Conservation (phyloP, 2,329 filamentous ascomycete genomes). For the Monilinia laxa region DNA sequence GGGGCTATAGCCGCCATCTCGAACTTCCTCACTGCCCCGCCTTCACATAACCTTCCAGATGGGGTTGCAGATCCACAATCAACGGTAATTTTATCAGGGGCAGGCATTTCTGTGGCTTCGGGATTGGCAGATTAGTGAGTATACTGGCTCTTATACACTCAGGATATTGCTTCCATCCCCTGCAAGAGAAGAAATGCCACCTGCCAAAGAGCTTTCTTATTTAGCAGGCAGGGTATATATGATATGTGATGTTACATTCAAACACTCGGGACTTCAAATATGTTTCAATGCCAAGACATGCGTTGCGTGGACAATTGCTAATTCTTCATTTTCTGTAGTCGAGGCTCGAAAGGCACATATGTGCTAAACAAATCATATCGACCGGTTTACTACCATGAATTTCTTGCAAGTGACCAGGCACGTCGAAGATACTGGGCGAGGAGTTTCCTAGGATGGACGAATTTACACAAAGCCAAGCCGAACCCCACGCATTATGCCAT, state of each 20-base stretch:
- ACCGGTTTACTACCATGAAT: slow-evolving; percentile 93
- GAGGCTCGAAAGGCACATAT: slow-evolving; percentile 83
- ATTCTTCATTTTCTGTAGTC: slow-evolving; percentile 11
- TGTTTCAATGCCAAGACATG: slow-evolving; percentile 9
- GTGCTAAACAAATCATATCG: slow-evolving; percentile 85
- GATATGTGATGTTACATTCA: slow-evolving; percentile 1
- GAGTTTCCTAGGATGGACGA: slow-evolving; percentile 91
- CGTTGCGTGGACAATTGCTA: slow-evolving; percentile 15
- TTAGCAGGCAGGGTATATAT: neutral
- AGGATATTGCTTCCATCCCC: slow-evolving; percentile 7
- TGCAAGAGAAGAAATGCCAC: neutral
- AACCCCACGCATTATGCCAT: slow-evolving; percentile 81
- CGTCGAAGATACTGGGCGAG: slow-evolving; percentile 94
- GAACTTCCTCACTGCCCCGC: slow-evolving; percentile 68
- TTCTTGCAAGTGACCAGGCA: slow-evolving; percentile 60
- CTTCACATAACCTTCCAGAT: slow-evolving; percentile 48
- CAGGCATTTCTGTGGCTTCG: slow-evolving; percentile 89
- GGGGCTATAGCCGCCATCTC: slow-evolving; percentile 77
- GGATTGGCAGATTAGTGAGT: slow-evolving; percentile 85
- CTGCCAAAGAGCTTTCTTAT: neutral
- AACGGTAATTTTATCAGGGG: slow-evolving; percentile 71
- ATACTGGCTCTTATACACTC: neutral
- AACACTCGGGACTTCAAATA: neutral
- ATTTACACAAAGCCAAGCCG: slow-evolving; percentile 71
- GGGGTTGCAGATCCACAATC: slow-evolving; percentile 44